Conservation (phyloP, 2,329 filamentous ascomycete species). For the Fusarium clavum region DNA sequence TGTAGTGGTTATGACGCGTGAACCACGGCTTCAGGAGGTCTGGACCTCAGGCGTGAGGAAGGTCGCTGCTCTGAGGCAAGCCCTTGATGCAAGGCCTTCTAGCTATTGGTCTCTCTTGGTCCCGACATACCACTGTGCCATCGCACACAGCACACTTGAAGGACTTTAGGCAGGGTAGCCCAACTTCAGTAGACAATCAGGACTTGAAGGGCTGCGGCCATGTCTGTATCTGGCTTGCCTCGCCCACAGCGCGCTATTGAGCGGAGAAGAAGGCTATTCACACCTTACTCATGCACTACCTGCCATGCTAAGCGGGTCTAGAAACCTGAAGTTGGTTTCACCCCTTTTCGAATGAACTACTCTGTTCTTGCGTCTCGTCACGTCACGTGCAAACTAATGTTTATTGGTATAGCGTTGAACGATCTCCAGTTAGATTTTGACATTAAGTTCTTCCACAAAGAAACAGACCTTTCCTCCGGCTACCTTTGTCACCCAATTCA, state of each 20-base stretch:
- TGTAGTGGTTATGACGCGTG: not conserved
- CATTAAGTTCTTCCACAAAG: not conserved
- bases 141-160: rapidly evolving
- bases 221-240: not conserved
- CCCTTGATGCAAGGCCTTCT: not conserved
- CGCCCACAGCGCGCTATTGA: not conserved
- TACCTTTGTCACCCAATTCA: not conserved
- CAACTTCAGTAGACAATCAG: no score
- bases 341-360: not conserved
- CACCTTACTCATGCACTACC: no score
- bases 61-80: not conserved
- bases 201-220: not conserved
- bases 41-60: not conserved
- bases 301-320: not conserved
- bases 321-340: no score
- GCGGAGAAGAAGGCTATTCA: not conserved
- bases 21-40: not conserved
- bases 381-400: not conserved
- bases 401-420: not conserved
- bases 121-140: not conserved
- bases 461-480: not conserved
- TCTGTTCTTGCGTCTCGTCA: not conserved
- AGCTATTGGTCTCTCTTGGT: not conserved
- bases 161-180: not conserved
- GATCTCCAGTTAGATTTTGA: not conserved